phyloP scores from a whole-genome alignment of 179 eudicot species.

The Dionaea muscipula region DNA sequence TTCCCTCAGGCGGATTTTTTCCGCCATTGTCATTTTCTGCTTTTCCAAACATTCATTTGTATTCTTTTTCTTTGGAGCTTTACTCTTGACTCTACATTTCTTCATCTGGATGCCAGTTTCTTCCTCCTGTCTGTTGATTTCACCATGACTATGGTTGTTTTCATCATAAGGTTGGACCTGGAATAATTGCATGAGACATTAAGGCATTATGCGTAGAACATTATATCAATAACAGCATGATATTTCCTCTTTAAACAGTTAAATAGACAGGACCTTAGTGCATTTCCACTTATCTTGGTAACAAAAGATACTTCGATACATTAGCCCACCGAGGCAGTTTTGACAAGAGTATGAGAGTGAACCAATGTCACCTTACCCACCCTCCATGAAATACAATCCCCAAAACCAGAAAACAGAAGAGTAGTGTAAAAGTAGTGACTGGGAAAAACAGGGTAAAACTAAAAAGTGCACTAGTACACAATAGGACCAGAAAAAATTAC shows the following conservation, averaged over 20 bases:
- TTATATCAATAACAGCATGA: background rate
- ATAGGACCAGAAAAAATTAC: no score
- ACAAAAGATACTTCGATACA: background rate
- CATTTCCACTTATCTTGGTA: background rate
- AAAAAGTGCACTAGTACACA: no score
- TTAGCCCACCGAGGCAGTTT: no score
- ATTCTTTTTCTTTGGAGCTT: conserved; percentile 22
- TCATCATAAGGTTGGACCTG: conserved; percentile 24
- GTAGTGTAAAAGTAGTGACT: no score
- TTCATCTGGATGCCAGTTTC: conserved; percentile 7
- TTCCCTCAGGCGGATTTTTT: conserved; percentile 36
- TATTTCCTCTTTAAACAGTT: background rate
- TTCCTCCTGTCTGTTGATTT: conserved; percentile 14
- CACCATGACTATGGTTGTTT: conserved; percentile 5
- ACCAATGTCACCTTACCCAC: no score
- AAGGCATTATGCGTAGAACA: background rate
- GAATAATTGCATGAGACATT: background rate
- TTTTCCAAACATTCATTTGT: conserved; percentile 14
- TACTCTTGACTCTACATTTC: conserved; percentile 19
- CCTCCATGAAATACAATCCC: no score
- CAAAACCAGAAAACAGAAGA: no score
- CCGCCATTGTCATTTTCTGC: conserved; percentile 44
- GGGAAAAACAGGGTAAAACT: no score
- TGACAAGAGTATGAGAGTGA: no score
- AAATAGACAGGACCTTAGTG: conserved; percentile 2